These are phyloP conservation scores for Monotropa hypopitys DNA, from an alignment of 179 eudicot species.

Conservation along the genomic window DNA sequence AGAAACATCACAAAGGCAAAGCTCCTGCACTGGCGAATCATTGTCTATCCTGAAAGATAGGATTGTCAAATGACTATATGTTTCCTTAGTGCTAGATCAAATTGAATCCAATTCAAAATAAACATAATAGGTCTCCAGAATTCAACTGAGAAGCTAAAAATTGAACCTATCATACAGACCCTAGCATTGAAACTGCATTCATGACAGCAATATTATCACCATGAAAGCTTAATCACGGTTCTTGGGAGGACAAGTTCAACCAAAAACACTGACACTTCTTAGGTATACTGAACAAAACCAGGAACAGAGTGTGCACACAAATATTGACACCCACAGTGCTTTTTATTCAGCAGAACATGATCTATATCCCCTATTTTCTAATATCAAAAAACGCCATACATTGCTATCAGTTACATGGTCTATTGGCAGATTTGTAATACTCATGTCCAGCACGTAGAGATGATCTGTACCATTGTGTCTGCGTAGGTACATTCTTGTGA, in stretches of 20 bases:
- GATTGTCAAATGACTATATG: background rate
- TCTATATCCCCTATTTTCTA: background rate
- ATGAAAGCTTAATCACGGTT: background rate
- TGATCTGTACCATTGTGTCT: background rate
- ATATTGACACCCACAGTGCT: background rate
- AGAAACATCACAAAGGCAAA: conserved; percentile 19
- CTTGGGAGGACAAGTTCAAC: background rate
- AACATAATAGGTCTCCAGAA: background rate
- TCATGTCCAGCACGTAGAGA: background rate
- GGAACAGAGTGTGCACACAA: background rate
- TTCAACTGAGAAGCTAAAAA: background rate
- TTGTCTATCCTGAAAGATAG: conserved; percentile 13
- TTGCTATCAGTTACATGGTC: background rate
- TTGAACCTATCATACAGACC: too few species aligned
- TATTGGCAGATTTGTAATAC: background rate
- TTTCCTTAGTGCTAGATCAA: background rate
- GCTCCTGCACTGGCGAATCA: conserved; percentile 16
- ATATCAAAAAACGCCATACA: background rate
- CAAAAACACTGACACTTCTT: background rate
- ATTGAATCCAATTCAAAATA: background rate
- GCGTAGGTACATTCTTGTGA: background rate
- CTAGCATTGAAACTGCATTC: background rate
- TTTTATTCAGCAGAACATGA: background rate
- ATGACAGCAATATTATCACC: background rate
- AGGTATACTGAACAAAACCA: background rate